phyloP scores from a whole-genome alignment of 306 rosid species.

The Ormosia semicastrata region DNA sequence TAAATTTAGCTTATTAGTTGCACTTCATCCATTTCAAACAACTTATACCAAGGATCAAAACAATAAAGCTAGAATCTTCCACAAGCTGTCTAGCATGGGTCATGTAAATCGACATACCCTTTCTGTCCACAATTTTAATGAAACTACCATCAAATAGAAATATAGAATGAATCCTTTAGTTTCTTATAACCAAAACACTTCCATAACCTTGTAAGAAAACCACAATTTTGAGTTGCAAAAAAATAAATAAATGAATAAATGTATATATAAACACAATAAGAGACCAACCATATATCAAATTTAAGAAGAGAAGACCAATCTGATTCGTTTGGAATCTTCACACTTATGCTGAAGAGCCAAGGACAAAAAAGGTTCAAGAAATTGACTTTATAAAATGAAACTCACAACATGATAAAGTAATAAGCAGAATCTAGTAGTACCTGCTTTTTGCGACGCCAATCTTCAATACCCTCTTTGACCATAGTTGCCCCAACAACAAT shows the following conservation, averaged over 20 bases:
- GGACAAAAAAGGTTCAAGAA: background rate
- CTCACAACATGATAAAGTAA: slow-evolving; percentile 6
- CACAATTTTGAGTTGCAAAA: background rate
- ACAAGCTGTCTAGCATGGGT: background rate
- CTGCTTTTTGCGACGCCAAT: slow-evolving; percentile 79
- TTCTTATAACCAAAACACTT: background rate
- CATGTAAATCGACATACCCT: slow-evolving; percentile 2
- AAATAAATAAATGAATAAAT: background rate
- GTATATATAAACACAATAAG: background rate
- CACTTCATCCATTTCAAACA: slow-evolving; percentile 21
- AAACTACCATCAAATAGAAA: slow-evolving; percentile 1
- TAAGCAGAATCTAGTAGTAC: slow-evolving; percentile 38
- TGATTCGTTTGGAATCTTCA: slow-evolving; percentile 25
- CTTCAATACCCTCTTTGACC: slow-evolving; percentile 87
- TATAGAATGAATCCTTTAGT: background rate
- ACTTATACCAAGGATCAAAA: slow-evolving; percentile 6
- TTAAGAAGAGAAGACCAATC: background rate
- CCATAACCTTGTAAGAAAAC: background rate
- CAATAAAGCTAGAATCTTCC: slow-evolving; percentile 9
- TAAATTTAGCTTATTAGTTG: slow-evolving; percentile 6
- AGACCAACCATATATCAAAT: background rate
- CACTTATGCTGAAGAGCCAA: slow-evolving; percentile 15
- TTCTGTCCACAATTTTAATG: slow-evolving; percentile 1
- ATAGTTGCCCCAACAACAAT: slow-evolving; percentile 64
- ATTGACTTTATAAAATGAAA: background rate